Conservation (phyloP, 2,329 filamentous ascomycete species). For the Ophiostoma himal-ulmi region DNA sequence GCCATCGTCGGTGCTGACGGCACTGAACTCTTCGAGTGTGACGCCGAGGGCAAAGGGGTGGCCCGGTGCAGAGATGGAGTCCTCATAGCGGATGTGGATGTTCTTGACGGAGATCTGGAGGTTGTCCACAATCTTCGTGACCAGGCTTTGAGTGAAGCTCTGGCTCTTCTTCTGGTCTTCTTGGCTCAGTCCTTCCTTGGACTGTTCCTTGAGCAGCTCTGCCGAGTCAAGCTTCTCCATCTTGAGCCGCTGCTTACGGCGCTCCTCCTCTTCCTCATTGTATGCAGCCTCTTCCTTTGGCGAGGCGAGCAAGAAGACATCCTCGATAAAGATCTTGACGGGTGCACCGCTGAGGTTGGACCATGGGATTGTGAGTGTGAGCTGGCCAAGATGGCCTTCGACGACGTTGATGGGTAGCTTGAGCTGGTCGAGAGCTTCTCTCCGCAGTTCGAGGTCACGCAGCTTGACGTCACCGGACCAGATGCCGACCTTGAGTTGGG, state of each 20-base stretch:
- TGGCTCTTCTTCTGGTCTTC: slow-evolving; percentile 98
- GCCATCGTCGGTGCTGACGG: slow-evolving; percentile 87
- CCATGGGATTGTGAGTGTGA: slow-evolving; percentile 94
- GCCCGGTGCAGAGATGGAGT: slow-evolving; percentile 88
- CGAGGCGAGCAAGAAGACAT: slow-evolving; percentile 91
- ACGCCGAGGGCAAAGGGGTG: slow-evolving; percentile 92
- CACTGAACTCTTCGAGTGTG: slow-evolving; percentile 93
- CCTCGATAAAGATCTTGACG: slow-evolving; percentile 90
- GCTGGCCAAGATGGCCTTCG: slow-evolving; percentile 84
- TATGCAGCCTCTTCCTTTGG: slow-evolving; percentile 94
- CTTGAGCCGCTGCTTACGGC: slow-evolving; percentile 82
- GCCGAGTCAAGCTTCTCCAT: slow-evolving; percentile 98
- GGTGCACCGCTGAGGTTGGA: slow-evolving; percentile 92
- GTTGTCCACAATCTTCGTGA: slow-evolving; percentile 97
- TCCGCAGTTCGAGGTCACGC: slow-evolving; percentile 81
- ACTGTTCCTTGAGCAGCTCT: slow-evolving; percentile 86
- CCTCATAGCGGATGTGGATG: slow-evolving; percentile 96
- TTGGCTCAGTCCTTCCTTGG: slow-evolving; percentile 83
- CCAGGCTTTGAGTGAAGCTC: slow-evolving; percentile 90
- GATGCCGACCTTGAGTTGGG: slow-evolving; percentile 96
- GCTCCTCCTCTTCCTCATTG: slow-evolving; percentile 85
- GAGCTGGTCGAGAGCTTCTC: slow-evolving; percentile 94
- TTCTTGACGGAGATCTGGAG: slow-evolving; percentile 97
- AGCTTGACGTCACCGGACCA: slow-evolving; percentile 98
- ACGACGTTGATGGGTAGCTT: slow-evolving; percentile 95